Evolutionary conservation across 495 filamentous ascomycete genomes (phyloP).

Genomic region (Saxispiralis lemnorum): DNA sequence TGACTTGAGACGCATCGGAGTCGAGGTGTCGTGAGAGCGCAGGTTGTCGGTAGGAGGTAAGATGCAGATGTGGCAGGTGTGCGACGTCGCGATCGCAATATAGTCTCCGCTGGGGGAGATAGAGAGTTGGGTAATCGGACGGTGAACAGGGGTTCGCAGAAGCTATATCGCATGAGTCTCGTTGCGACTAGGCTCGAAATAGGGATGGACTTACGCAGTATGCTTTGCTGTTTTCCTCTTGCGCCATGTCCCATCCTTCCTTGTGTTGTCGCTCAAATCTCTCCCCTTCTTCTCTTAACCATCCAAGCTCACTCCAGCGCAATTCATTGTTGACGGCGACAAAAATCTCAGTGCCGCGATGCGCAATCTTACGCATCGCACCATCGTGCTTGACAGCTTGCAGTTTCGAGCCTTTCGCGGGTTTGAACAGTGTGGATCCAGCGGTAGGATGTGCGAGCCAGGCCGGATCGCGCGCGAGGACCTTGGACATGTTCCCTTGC

Average conservation of each 20-base stretch:
- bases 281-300: slow-evolving; percentile 56
- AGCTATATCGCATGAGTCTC: slow-evolving; percentile 27
- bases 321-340: slow-evolving; percentile 71
- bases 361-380: slow-evolving; percentile 49
- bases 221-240: slow-evolving; percentile 2
- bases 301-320: slow-evolving; percentile 62
- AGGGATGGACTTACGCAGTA: not conserved
- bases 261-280: slow-evolving; percentile 15
- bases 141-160: slow-evolving; percentile 51
- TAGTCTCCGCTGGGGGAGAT: slow-evolving; percentile 64
- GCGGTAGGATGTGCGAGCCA: slow-evolving; percentile 65
- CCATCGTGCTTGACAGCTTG: slow-evolving; percentile 28
- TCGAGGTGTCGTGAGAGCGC: slow-evolving; percentile 36
- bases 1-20: slow-evolving; percentile 54
- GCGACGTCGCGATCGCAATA: slow-evolving; percentile 63
- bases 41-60: slow-evolving; percentile 62
- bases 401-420: slow-evolving; percentile 20
- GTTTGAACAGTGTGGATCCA: slow-evolving; percentile 53
- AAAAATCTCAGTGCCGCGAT: slow-evolving; percentile 63
- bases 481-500: slow-evolving; percentile 46
- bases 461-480: slow-evolving; percentile 60
- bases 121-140: slow-evolving; percentile 61
- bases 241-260: not conserved
- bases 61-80: slow-evolving; percentile 67
- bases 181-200: not conserved